Base-by-base conservation (phyloP, 2,329 filamentous ascomycete species). In the Akanthomyces lecanii region DNA sequence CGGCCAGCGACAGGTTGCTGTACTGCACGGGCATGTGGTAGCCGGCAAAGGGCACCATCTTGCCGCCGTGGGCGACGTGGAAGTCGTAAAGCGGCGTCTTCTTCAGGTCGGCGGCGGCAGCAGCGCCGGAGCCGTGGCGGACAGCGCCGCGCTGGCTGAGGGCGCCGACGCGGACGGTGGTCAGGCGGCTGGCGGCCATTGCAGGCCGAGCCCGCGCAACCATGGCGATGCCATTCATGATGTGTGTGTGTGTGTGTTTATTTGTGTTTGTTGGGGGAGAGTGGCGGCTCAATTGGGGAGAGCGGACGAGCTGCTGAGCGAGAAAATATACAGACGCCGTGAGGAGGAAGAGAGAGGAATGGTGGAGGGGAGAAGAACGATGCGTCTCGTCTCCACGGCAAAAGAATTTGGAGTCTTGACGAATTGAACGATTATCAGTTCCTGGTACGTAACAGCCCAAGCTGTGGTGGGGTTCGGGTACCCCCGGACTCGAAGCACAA, bases 11-110 rank as follows among this genome's bases (percentile, higher is more conserved):
- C 67, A 90, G 82, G 67, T 87, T 85, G 40, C 82, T 77, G 79
- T 98, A 99, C 76, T 95, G 90, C 51, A 99, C 87, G 8, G 95
- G 95, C 92, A 99, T 97, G 69, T 85, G 82, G 79, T 89, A 97
- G 68, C 92, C 92, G 66, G 91, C 94, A 77, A 97, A 99, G n/a
- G 92, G 91, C 56, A 97, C 94, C 86, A 98, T 95, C 79, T 96
- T 97, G 68, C 85, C 95, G 68, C 91, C 91, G 72, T 91, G 81
- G 64, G 85, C 82, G 66, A 93, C 71, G 75, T 96, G 90, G 25
- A 96, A 80, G 70, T 92, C 87, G 75, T 94, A 90, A 25, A 97
- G 81, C 33, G 89, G 87, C 3, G 91, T 96, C 77, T 83, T 88
- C 70, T 75, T 79, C 66, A 84, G 79, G 23, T 74, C 71, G 7